Conservation (phyloP, 2,329 filamentous ascomycete species). For the Aspergillus vadensis region DNA sequence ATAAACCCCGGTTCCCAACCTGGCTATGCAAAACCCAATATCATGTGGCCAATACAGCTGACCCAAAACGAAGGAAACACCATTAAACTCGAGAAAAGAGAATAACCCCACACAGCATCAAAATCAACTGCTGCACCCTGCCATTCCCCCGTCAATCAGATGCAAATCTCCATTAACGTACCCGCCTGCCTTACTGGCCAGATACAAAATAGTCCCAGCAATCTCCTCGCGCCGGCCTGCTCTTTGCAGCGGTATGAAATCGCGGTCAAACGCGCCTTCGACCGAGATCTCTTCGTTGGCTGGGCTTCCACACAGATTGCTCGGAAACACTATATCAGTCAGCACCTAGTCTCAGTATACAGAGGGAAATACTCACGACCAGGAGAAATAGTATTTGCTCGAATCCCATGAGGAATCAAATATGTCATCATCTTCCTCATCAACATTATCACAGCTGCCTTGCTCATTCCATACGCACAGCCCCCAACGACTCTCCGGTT, state of each 20-base stretch:
- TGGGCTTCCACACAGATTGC: not conserved
- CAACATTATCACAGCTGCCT: conserved; percentile 25
- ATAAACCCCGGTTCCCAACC: not conserved
- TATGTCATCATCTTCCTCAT: conserved; percentile 21
- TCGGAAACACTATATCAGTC: not conserved
- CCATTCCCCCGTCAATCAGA: conserved; percentile 48
- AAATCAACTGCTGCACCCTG: not conserved
- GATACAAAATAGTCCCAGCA: conserved; percentile 52
- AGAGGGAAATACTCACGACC: conserved; percentile 19
- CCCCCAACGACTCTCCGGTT: conserved; percentile 22
- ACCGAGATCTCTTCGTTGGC: not conserved
- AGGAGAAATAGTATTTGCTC: conserved; percentile 28
- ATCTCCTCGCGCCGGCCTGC: conserved; percentile 50
- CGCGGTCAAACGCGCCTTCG: conserved; percentile 13
- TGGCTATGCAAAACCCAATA: not conserved
- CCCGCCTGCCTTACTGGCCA: conserved; percentile 53
- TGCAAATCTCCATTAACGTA: conserved; percentile 59
- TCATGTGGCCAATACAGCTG: not conserved
- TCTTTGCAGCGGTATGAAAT: conserved; percentile 29
- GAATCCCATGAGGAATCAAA: conserved; percentile 20
- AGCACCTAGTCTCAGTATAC: not conserved
- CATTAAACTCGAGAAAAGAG: not conserved
- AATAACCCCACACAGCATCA: too few relatives aligned
- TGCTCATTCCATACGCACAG: conserved; percentile 25
- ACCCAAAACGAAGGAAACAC: not conserved